Base-by-base conservation (phyloP, 1,139 yeast species). In the Protomyces gravidus region DNA sequence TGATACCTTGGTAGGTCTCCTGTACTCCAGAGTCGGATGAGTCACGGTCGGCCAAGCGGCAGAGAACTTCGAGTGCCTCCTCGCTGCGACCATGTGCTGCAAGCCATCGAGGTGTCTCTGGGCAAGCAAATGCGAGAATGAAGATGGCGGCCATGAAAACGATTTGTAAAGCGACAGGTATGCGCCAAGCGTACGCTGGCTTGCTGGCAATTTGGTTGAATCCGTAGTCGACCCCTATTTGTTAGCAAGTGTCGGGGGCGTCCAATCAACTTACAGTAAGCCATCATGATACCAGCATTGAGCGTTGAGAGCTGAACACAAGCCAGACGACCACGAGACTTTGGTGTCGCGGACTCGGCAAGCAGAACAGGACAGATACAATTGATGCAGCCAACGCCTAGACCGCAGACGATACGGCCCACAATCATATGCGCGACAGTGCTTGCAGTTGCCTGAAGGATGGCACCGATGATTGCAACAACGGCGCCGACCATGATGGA, bases 371-470 rank as follows among this genome's bases (percentile, higher is more conserved):
- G 55, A 11, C 42, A 17, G 21, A 27, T 39, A 25, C 46, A 40
- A 19, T 40, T 50, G 47, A 50, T 40, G 27, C 28, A 25, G 26
- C 55, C 55, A 25, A 50, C 32, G 9, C 55, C 55, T 5, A 40
- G 26, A 64, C 95, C 95, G n/a, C 89, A 80, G 47, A 85, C 73
- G 62, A 85, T 82, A 73, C 95, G 79, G 17, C 90, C 95, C 61
- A 84, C 75, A 49, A 85, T 81, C 59, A 86, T 81, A 67, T 85
- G 92, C 33, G 85, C 86, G 61, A 84, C 73, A 57, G 73, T 72
- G 68, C 78, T 78, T n/a, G 90, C 77, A 61, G 82, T 69, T n/a
- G 79, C 75, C 27, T 88, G 85, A 61, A 86, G 76, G 46, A 80
- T 67, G 15, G 89, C 82, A 65, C 94, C 94, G 49, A 84, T 65